phyloP scores from a whole-genome alignment of 2,329 filamentous ascomycete genomes.

The Aspergillus ruber region DNA sequence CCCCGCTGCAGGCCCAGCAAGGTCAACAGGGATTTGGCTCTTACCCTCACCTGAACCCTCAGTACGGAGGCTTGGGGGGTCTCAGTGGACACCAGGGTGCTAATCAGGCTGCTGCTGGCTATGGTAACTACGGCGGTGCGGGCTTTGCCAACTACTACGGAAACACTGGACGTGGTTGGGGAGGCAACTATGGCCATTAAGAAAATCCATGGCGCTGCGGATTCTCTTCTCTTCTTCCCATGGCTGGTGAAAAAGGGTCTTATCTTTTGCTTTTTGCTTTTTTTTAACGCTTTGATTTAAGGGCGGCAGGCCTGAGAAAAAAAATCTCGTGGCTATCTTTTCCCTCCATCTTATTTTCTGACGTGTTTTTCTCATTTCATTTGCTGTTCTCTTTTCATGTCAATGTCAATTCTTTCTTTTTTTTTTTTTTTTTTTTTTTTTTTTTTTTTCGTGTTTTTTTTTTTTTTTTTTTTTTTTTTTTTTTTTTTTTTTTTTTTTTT shows the following conservation, averaged over 20 bases:
- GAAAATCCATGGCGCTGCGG: constrained; percentile 18
- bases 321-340: constrained; percentile 6
- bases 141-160: constrained; percentile 41
- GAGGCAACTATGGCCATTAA: constrained; percentile 43
- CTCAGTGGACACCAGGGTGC: constrained; percentile 38
- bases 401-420: background rate
- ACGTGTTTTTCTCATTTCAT: constrained; percentile 8
- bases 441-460: constrained; percentile 28
- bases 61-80: constrained; percentile 44
- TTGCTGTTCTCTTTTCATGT: constrained; percentile 7
- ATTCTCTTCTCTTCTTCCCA: constrained; percentile 7
- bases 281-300: constrained; percentile 18
- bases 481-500: constrained; percentile 13
- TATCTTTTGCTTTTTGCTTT: background rate
- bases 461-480: constrained; percentile 3
- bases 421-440: constrained; percentile 10
- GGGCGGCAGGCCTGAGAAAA: constrained; percentile 11
- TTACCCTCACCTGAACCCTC: constrained; percentile 50
- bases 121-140: constrained; percentile 37
- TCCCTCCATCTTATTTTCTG: too few relatives aligned
- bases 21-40: constrained; percentile 51
- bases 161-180: constrained; percentile 40
- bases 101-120: constrained; percentile 37
- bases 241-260: constrained; percentile 16
- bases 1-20: constrained; percentile 49